Evolutionary conservation across 2,329 filamentous ascomycete species (phyloP), one percentile per base, ranked within the genome.

Genomic region (Davidsoniella australis): DNA sequence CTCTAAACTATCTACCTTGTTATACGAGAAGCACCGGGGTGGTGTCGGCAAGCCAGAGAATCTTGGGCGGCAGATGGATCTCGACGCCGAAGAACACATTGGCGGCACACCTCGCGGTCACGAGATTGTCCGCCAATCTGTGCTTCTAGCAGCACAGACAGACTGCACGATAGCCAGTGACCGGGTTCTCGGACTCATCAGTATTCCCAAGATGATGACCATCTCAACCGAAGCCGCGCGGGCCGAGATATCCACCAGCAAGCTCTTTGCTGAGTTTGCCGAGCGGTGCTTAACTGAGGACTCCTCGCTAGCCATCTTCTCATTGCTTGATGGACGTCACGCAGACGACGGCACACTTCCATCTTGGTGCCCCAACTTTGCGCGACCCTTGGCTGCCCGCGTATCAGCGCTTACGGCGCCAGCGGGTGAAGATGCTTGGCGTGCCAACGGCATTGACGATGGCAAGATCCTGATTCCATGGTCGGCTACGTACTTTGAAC

Each of bases 361-460:
- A 1, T 52, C 50, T n/a, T 52, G 50, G 50, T 52, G 50, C 37
- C 50, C 47, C 9, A 43, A 52, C 39, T 52, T 52, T 47, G 46
- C 50, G 7, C 46, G 50, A 5, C 47, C 46, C 1, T 39, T 42
- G 8, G 12, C n/a, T 24, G 50, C 50, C 10, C 47, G 50, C 17
- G 24, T 40, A 4, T 16, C 42, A 16, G 46, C 42, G 4, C 33
- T 52, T 5, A 29, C 20, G 9, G 50, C 46, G 9, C 29, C 29
- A 12, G 29, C 29, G 12, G 29, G 29, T 4, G 29, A 33, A 33
- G 29, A 33, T 33, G 39, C 33, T 12, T 49, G 50, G 50, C 37
- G 47, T 26, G 50, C 50, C 16, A 52, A 52, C 23, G 50, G 50
- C 39, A 44, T 48, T 8, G 42, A 46, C 23, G 47, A 52, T 18